These are phyloP conservation scores for Vitellaria paradoxa DNA, from an alignment of 179 eudicot species.

Conservation along the genomic window DNA sequence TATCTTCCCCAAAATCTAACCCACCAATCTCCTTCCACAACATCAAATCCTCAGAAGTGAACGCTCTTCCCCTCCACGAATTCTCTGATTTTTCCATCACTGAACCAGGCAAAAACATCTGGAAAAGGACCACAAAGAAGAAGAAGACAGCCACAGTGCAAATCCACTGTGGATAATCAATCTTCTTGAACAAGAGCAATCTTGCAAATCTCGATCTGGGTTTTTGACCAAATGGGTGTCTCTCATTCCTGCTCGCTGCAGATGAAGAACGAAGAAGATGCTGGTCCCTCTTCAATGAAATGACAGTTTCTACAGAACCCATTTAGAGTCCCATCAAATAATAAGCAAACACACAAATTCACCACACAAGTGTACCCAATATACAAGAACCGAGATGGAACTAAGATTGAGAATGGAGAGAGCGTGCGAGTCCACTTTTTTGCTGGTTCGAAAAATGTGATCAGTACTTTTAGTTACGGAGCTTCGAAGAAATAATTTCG, in stretches of 20 bases:
- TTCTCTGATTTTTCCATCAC: constrained; percentile 49
- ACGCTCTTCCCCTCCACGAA: constrained; percentile 22
- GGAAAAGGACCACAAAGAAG: constrained; percentile 49
- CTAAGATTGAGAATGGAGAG: background rate
- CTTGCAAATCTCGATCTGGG: constrained; percentile 75
- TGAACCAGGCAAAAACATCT: constrained; percentile 65
- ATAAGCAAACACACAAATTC: background rate
- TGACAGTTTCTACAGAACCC: constrained; percentile 74
- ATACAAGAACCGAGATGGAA: background rate
- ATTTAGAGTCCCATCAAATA: constrained; percentile 54
- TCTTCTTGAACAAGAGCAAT: constrained; percentile 42
- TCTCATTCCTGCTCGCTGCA: constrained; percentile 24
- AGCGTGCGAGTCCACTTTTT: background rate
- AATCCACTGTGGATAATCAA: constrained; percentile 66
- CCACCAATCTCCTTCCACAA: constrained; percentile 44
- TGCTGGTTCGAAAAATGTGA: background rate
- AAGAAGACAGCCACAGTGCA: constrained; percentile 55
- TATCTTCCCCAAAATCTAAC: constrained; percentile 72
- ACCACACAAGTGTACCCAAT: background rate
- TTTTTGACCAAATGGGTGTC: constrained; percentile 35
- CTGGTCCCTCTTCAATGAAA: constrained; percentile 50
- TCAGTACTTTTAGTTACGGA: background rate
- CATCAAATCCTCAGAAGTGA: constrained; percentile 36
- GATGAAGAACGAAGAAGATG: constrained; percentile 33
- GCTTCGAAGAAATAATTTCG: background rate